Evolutionary conservation across 108 stramenopile genomes (phyloP).

Genomic region (Nitzschia sp.): DNA sequence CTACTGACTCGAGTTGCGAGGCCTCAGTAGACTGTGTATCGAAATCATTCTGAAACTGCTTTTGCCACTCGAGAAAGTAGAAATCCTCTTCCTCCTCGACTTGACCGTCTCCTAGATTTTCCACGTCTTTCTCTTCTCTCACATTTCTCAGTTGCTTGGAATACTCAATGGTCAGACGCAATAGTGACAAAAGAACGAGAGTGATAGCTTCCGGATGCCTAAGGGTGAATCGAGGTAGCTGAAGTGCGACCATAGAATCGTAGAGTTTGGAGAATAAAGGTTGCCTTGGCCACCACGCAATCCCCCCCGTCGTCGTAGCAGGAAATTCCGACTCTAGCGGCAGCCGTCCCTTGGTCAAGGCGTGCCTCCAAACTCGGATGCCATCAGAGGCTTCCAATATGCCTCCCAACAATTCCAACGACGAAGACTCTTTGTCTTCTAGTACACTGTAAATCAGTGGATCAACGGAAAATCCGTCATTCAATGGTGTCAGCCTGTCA

Average conservation of each 20-base stretch:
- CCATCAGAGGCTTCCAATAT: constrained; percentile 23
- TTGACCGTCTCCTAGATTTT: constrained; percentile 24
- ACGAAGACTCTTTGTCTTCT: background rate
- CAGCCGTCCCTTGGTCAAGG: constrained; percentile 34
- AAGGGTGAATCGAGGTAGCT: constrained; percentile 57
- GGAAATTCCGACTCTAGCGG: constrained; percentile 34
- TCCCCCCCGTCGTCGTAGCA: background rate
- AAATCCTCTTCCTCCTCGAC: constrained; percentile 26
- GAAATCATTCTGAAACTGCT: constrained; percentile 13
- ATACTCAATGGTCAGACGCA: constrained; percentile 46
- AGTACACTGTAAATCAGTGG: constrained; percentile 13
- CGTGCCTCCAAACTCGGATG: constrained; percentile 26
- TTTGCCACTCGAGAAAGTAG: background rate
- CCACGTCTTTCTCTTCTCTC: constrained; percentile 24
- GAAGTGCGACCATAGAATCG: constrained; percentile 34
- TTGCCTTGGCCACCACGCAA: constrained; percentile 51
- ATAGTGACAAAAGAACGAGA: constrained; percentile 46
- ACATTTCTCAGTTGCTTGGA: constrained; percentile 15
- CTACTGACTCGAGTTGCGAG: background rate
- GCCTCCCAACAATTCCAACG: constrained; percentile 1
- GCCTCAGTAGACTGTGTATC: background rate
- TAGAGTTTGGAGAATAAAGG: constrained; percentile 51
- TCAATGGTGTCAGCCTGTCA: too few species aligned
- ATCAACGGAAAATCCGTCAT: background rate
- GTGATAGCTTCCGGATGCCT: constrained; percentile 62